Percentiles rank a stretch among this genome's conserved stretches.
phyloP scores from a whole-genome alignment of 345 rosid species.

The Camelina sativa region DNA sequence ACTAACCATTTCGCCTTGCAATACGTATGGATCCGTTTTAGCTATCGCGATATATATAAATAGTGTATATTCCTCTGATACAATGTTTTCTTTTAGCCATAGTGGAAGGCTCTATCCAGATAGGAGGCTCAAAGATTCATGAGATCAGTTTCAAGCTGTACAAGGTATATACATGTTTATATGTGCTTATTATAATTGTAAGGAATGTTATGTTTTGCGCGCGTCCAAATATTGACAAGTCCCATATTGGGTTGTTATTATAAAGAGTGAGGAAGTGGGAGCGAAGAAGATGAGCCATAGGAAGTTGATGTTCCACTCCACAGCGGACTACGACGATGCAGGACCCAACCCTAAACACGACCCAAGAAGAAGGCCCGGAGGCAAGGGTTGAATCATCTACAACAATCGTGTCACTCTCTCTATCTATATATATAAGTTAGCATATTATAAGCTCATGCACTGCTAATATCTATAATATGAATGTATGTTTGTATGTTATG shows the following conservation, averaged over 20 bases:
- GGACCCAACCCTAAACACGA: slow-evolving; percentile 72
- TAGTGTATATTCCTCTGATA: slow-evolving; percentile 21
- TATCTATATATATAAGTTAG: slow-evolving; percentile 2
- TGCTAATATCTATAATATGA: background rate
- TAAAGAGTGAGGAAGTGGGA: slow-evolving; percentile 23
- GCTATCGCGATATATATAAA: too few species aligned
- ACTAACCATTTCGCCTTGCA: background rate
- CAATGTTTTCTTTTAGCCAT: slow-evolving; percentile 36
- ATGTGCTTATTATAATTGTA: background rate
- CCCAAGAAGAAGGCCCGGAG: slow-evolving; percentile 57
- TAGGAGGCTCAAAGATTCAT: slow-evolving; percentile 37
- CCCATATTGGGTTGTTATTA: slow-evolving; percentile 4
- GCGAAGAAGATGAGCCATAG: slow-evolving; percentile 44
- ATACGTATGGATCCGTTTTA: background rate
- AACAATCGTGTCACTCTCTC: background rate
- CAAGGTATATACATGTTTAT: slow-evolving; percentile 43
- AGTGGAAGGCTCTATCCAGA: slow-evolving; percentile 49
- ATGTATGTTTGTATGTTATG: slow-evolving; percentile 5
- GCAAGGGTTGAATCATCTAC: slow-evolving; percentile 41
- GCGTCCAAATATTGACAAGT: slow-evolving; percentile 20
- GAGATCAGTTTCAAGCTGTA: slow-evolving; percentile 30
- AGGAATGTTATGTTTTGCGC: background rate
- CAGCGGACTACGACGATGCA: slow-evolving; percentile 62
- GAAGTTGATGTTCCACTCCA: slow-evolving; percentile 59
- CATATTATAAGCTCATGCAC: slow-evolving; percentile 12